These are phyloP conservation scores for Pythium monospermum DNA, from an alignment of 352 stramenopile genomes.

Conservation along the genomic window DNA sequence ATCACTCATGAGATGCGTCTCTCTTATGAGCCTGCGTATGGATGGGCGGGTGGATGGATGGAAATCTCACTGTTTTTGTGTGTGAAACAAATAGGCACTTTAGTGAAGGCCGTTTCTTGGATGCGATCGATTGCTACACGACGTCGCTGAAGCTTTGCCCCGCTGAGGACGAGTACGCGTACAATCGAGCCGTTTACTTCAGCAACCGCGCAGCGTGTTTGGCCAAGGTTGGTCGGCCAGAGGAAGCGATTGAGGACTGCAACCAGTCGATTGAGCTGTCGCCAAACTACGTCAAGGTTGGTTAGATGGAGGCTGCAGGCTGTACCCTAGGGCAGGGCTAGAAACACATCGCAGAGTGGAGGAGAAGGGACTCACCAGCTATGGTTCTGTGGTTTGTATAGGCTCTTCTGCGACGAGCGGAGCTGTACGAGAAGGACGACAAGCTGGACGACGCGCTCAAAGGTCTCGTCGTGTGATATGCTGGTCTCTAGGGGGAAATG, in stretches of 20 bases:
- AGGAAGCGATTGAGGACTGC: conserved; percentile 94
- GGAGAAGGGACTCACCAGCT: not conserved
- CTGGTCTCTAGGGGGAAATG: not conserved
- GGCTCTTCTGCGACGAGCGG: conserved; percentile 87
- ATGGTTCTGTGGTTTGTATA: conserved; percentile 4
- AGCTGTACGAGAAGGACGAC: conserved; percentile 91
- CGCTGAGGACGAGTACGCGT: conserved; percentile 65
- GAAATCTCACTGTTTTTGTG: no score
- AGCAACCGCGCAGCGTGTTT: conserved; percentile 82
- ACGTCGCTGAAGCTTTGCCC: conserved; percentile 77
- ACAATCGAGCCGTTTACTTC: conserved; percentile 84
- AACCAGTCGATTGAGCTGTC: conserved; percentile 92
- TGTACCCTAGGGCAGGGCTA: no score
- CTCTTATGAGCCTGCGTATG: not conserved
- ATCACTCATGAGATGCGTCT: no score
- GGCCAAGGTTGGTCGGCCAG: conserved; percentile 52
- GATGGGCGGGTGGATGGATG: conserved; percentile 1
- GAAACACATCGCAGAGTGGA: not conserved
- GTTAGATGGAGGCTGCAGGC: no score
- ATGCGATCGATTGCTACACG: conserved; percentile 85
- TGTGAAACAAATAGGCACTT: conserved; percentile 51
- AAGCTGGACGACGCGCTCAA: conserved; percentile 92
- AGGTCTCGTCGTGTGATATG: no score
- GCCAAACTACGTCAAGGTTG: conserved; percentile 96
- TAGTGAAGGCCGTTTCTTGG: conserved; percentile 54